Evolutionary conservation across 805 yeast genomes (phyloP).

Genomic region (Teunomyces funiuensis): DNA sequence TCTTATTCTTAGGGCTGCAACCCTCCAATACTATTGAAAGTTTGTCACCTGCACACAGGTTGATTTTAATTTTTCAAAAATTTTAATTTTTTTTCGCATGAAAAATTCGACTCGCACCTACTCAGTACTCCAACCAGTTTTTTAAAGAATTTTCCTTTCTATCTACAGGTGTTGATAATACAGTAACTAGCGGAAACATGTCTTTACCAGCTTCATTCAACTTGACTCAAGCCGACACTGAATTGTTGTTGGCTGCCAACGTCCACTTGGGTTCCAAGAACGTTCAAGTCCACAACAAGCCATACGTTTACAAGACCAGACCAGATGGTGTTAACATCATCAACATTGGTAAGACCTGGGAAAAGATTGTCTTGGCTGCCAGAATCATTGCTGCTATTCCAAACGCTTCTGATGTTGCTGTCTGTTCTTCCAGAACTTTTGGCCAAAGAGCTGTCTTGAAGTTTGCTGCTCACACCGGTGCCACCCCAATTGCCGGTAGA

Average conservation of each 20-base stretch:
- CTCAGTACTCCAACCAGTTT: conserved; percentile 6
- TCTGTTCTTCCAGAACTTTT: conserved; percentile 97
- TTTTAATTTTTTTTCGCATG: conserved; percentile 2
- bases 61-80: not conserved
- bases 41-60: not conserved
- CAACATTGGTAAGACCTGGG: conserved; percentile 99
- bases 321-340: conserved; percentile 99
- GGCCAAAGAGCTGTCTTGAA: conserved; percentile 99
- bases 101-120: conserved; percentile 6
- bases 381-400: conserved; percentile 99
- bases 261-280: conserved; percentile 99
- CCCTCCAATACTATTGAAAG: conserved; percentile 3
- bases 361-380: conserved; percentile 98
- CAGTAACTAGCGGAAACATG: conserved; percentile 39
- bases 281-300: conserved; percentile 97
- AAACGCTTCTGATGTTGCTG: conserved; percentile 97
- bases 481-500: conserved; percentile 99
- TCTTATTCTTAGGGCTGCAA: conserved; percentile 1
- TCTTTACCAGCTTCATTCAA: conserved; percentile 86
- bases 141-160: conserved; percentile 6
- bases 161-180: conserved; percentile 4
- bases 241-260: conserved; percentile 99
- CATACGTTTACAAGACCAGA: conserved; percentile 97
- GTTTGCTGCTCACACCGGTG: conserved; percentile 99
- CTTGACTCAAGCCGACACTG: conserved; percentile 97